Evolutionary conservation across 2,329 filamentous ascomycete genomes (phyloP).

Genomic region (Harringtonia lauricola): DNA sequence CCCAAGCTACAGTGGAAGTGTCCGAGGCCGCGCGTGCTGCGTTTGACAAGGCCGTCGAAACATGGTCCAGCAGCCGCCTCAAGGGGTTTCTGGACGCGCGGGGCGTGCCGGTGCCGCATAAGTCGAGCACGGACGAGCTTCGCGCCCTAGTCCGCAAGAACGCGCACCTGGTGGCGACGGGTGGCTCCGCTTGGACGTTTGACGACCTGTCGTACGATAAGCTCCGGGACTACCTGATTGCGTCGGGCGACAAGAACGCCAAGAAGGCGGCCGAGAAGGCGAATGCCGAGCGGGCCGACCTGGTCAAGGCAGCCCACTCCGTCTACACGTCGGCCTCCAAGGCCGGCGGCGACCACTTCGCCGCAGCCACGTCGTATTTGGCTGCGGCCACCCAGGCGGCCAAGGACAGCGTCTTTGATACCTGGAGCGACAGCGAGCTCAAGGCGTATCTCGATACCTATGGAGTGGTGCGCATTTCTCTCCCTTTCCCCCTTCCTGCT

Average conservation of each 20-base stretch:
- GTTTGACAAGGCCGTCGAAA: constrained; percentile 49
- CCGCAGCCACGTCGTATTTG: constrained; percentile 62
- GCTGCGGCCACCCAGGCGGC: constrained; percentile 52
- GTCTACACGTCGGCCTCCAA: constrained; percentile 49
- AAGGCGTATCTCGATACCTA: constrained; percentile 75
- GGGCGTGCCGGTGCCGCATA: constrained; percentile 63
- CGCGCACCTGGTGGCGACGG: constrained; percentile 56
- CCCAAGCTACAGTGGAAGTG: constrained; percentile 62
- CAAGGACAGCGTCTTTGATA: constrained; percentile 58
- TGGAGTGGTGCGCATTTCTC: constrained; percentile 46
- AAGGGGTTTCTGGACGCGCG: constrained; percentile 72
- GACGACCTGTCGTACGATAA: constrained; percentile 66
- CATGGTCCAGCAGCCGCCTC: constrained; percentile 66
- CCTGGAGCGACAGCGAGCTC: constrained; percentile 62
- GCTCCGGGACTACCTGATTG: constrained; percentile 46
- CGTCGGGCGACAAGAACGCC: constrained; percentile 41
- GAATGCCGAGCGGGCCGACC: constrained; percentile 59
- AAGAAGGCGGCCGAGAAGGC: constrained; percentile 51
- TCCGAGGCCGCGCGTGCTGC: constrained; percentile 51
- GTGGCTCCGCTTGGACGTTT: constrained; percentile 67
- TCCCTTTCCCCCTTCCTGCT: not conserved
- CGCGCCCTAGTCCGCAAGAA: constrained; percentile 64
- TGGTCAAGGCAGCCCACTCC: constrained; percentile 52
- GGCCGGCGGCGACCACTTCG: constrained; percentile 45
- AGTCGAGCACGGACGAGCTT: constrained; percentile 60